Percentiles rank a stretch among this genome's conserved stretches.
phyloP scores from a whole-genome alignment of 2,329 filamentous ascomycete genomes.

The Dryadomyces quercus-mongolicae region DNA sequence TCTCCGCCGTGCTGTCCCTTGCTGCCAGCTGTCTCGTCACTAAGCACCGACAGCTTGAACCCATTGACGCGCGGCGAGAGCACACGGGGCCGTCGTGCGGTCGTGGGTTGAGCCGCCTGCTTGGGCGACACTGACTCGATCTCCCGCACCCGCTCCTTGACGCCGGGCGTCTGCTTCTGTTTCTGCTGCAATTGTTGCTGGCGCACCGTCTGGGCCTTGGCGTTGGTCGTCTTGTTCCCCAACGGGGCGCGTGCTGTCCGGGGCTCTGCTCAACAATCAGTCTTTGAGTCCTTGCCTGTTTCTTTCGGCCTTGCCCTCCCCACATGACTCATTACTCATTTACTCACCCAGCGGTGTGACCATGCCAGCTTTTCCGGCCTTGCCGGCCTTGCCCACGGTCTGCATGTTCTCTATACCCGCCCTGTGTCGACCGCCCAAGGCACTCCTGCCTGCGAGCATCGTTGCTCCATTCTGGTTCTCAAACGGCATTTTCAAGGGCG shows the following conservation, averaged over 20 bases:
- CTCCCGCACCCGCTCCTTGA: conserved; percentile 45
- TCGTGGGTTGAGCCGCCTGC: conserved; percentile 27
- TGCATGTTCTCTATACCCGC: conserved; percentile 44
- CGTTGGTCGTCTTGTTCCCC: conserved; percentile 93
- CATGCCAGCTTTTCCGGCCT: conserved; percentile 47
- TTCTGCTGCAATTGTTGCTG: conserved; percentile 42
- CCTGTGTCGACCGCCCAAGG: conserved; percentile 36
- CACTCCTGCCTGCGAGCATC: conserved; percentile 39
- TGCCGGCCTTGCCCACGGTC: conserved; percentile 36
- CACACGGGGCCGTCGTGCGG: conserved; percentile 45
- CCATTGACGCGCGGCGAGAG: conserved; percentile 37
- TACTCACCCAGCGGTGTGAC: conserved; percentile 66
- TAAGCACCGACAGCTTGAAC: conserved; percentile 52
- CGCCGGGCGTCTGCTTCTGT: conserved; percentile 25
- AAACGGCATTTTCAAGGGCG: conserved; percentile 62
- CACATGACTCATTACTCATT: no score
- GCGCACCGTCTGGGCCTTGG: conserved; percentile 41
- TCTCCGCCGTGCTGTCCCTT: conserved; percentile 38
- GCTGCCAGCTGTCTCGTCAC: conserved; percentile 24
- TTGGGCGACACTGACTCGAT: conserved; percentile 41
- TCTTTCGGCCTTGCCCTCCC: conserved; percentile 11
- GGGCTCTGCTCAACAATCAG: conserved; percentile 31
- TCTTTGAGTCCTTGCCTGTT: conserved; percentile 1
- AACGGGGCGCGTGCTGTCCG: conserved; percentile 62
- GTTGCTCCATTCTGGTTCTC: conserved; percentile 74